phyloP scores from a whole-genome alignment of 1,284 basidiomycete species.

The Inonotus hispidus region DNA sequence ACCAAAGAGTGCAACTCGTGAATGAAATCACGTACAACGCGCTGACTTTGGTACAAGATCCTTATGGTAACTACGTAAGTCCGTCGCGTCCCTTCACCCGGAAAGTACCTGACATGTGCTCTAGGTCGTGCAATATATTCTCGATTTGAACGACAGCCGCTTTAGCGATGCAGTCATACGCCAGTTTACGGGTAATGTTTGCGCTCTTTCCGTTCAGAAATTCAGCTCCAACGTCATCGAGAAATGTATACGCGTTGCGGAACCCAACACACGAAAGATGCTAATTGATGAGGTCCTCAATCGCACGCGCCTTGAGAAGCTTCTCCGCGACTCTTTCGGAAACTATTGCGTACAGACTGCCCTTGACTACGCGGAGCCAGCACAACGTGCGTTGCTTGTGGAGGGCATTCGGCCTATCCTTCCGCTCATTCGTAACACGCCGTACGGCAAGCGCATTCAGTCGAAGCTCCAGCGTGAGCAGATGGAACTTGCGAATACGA shows the following conservation, averaged over 20 bases:
- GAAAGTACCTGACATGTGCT: not conserved
- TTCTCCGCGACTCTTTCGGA: slow-evolving; percentile 91
- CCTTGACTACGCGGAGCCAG: slow-evolving; percentile 89
- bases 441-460: slow-evolving; percentile 96
- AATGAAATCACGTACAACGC: slow-evolving; percentile 99
- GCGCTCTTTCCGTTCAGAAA: slow-evolving; percentile 96
- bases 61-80: slow-evolving; percentile 92
- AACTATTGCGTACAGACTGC: slow-evolving; percentile 96
- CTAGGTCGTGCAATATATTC: slow-evolving; percentile 92
- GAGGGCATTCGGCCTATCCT: slow-evolving; percentile 96
- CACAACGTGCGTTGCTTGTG: slow-evolving; percentile 79
- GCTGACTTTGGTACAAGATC: slow-evolving; percentile 96
- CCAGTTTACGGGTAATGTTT: slow-evolving; percentile 97
- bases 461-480: slow-evolving; percentile 94
- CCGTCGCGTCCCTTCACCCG: not conserved
- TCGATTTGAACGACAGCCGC: slow-evolving; percentile 96
- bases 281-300: slow-evolving; percentile 96
- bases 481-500: slow-evolving; percentile 45
- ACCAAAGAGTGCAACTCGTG: slow-evolving; percentile 93
- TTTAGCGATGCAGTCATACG: slow-evolving; percentile 98
- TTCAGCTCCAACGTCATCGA: slow-evolving; percentile 96
- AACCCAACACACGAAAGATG: slow-evolving; percentile 89
- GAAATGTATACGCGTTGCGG: slow-evolving; percentile 98
- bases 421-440: slow-evolving; percentile 93
- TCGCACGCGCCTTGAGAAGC: slow-evolving; percentile 90